Evolutionary conservation across 768 basidiomycete species (phyloP), one percentile per base, ranked within the genome.

Genomic region (Nidula microcarpa): DNA sequence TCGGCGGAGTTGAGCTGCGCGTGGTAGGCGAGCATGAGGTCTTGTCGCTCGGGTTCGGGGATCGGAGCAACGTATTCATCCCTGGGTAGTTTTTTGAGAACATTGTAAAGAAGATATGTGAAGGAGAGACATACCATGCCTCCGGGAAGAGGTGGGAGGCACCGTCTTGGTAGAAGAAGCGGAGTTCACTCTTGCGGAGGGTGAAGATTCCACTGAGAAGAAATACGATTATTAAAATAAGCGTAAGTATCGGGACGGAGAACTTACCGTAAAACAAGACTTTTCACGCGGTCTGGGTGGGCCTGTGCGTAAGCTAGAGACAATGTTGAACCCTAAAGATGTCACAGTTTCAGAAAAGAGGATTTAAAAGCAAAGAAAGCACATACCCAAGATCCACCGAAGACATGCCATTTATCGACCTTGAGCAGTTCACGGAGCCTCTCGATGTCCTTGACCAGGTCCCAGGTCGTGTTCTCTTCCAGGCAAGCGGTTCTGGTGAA

Each of bases 391-490:
- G 88, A 91, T 7, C 94, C 94, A 32, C 95, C 95, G 64, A 98
- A 97, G 30, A 97, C 91, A 53, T 95, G 86, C 94, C 94, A 97
- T 63, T 84, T 91, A 16, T 91, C 85, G 52, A 98, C 78, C 41
- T 71, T 71, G 13, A 98, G 78, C 53, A 88, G 80, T 63, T 86
- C 75, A 53, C 95, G 80, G 23, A 96, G 71, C 61, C 74, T 86
- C 65, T 98, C 95, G 8, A 94, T 84, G 63, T 98, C 95, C 57
- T 82, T 87, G 23, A 98, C 92, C 41, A 96, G 83, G 63, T 93
- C 87, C 91, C 91, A 94, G 4, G 94, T 97, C 2, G 93, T 97
- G 68, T 98, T 98, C 49, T 94, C 87, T 58, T 90, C 86, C 1
- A 87, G 68, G 33, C 68, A 87, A 6, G 94, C 93, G 52, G 65